These are phyloP conservation scores for Pueraria montana DNA, from an alignment of 306 rosid species.

Conservation along the genomic window DNA sequence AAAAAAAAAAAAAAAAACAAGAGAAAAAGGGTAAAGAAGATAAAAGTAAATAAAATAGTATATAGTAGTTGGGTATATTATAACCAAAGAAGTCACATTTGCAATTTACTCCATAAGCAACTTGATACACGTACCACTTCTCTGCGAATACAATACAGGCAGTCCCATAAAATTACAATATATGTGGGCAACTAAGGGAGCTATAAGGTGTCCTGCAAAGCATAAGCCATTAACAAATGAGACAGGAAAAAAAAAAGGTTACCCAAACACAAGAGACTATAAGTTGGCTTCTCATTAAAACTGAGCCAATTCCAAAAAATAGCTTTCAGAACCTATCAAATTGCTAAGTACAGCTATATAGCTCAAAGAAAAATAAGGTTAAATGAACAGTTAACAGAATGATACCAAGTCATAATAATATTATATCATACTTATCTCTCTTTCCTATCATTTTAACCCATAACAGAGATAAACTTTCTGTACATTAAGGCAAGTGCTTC, in stretches of 20 bases:
- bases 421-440: not conserved
- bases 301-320: constrained; percentile 18
- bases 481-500: not conserved
- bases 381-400: constrained; percentile 37
- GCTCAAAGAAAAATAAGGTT: constrained; percentile 12
- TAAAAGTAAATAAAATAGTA: not conserved
- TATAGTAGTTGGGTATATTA: not conserved
- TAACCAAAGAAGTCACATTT: constrained; percentile 13
- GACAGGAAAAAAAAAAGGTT: constrained; percentile 12
- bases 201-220: constrained; percentile 85
- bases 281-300: constrained; percentile 12
- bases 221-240: constrained; percentile 21
- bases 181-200: constrained; percentile 83
- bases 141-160: constrained; percentile 68
- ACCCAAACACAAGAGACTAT: not conserved
- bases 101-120: constrained; percentile 22
- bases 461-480: constrained; percentile 25
- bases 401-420: constrained; percentile 8
- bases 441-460: constrained; percentile 31
- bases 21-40: not conserved
- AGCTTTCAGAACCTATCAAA: constrained; percentile 20
- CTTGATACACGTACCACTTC: constrained; percentile 65
- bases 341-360: not conserved
- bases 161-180: constrained; percentile 95
- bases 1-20: not conserved